A percentile compares a stretch with the other conserved stretches of the same genome.
These are phyloP conservation scores for Albatrellus sp. DNA, from an alignment of 1,284 basidiomycete genomes.

Conservation along the genomic window DNA sequence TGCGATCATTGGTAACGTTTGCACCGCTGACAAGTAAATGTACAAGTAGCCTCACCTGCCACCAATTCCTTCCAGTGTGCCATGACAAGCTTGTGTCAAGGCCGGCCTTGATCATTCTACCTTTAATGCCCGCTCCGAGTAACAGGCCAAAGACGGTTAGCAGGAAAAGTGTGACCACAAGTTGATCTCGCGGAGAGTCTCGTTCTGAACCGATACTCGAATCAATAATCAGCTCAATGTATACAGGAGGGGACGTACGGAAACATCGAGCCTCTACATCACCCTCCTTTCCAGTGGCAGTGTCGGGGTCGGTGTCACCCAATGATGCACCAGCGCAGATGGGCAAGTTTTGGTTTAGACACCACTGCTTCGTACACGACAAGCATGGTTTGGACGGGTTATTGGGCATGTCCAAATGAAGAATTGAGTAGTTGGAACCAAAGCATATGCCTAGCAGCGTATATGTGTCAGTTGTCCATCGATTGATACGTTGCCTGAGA, in stretches of 20 bases:
- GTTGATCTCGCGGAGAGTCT: constrained; percentile 84
- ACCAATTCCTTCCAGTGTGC: constrained; percentile 56
- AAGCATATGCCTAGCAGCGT: constrained; percentile 74
- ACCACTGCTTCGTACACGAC: constrained; percentile 91
- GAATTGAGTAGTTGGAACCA: constrained; percentile 74
- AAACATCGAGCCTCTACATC: constrained; percentile 94
- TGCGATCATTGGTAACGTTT: constrained; percentile 1
- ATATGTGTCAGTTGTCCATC: background rate
- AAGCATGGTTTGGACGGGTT: constrained; percentile 83
- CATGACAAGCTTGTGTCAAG: constrained; percentile 50
- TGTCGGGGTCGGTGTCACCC: constrained; percentile 83
- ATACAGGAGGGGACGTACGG: constrained; percentile 44
- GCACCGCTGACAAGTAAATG: background rate
- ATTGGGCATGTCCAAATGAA: constrained; percentile 71
- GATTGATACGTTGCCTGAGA: constrained; percentile 3
- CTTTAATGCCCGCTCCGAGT: constrained; percentile 73
- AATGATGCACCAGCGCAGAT: constrained; percentile 79
- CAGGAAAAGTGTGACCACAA: constrained; percentile 83
- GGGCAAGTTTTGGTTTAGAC: constrained; percentile 80
- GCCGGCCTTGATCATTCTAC: constrained; percentile 66
- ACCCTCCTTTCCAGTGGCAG: constrained; percentile 90
- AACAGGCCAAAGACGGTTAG: constrained; percentile 76
- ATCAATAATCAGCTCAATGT: constrained; percentile 1
- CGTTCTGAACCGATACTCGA: constrained; percentile 34
- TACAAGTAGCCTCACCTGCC: constrained; percentile 46